phyloP scores from a whole-genome alignment of 768 basidiomycete genomes.

The Boletus sp. region DNA sequence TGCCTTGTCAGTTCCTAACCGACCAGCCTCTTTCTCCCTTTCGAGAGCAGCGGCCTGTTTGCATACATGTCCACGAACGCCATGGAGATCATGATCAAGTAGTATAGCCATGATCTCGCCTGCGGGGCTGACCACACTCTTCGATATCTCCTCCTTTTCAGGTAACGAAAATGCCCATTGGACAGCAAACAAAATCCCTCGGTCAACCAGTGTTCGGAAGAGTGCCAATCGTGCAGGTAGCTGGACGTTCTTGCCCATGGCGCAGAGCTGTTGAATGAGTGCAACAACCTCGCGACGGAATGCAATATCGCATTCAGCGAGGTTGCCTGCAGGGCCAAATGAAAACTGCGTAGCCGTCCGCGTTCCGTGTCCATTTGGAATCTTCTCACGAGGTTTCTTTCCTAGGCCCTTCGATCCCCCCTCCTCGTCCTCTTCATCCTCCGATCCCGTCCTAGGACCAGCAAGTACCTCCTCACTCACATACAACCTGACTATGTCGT shows the following conservation, averaged over 20 bases:
- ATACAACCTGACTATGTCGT: constrained; percentile 74
- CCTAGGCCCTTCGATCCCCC: constrained; percentile 30
- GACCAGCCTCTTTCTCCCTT: constrained; percentile 56
- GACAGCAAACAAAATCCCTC: constrained; percentile 85
- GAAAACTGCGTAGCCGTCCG: constrained; percentile 39
- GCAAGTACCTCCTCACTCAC: constrained; percentile 66
- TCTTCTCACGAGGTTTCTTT: constrained; percentile 42
- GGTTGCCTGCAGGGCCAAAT: constrained; percentile 55
- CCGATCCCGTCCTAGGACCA: constrained; percentile 34
- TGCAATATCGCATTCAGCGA: constrained; percentile 52
- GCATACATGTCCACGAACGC: constrained; percentile 80
- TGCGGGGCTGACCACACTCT: constrained; percentile 70
- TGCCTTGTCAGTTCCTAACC: constrained; percentile 59
- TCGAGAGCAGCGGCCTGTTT: constrained; percentile 77
- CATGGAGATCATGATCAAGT: constrained; percentile 88
- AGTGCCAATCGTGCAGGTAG: constrained; percentile 80
- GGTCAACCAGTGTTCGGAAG: constrained; percentile 84
- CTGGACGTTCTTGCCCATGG: constrained; percentile 97
- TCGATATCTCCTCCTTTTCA: constrained; percentile 51
- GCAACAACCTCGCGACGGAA: constrained; percentile 76
- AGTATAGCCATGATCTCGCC: constrained; percentile 84
- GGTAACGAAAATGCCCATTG: constrained; percentile 85
- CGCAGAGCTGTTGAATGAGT: constrained; percentile 87
- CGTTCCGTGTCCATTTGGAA: constrained; percentile 28
- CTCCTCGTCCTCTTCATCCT: constrained; percentile 29